Percentiles rank a stretch among this genome's conserved stretches.
Evolutionary conservation across 1,139 yeast genomes (phyloP).

Genomic region (Candida smagusa): DNA sequence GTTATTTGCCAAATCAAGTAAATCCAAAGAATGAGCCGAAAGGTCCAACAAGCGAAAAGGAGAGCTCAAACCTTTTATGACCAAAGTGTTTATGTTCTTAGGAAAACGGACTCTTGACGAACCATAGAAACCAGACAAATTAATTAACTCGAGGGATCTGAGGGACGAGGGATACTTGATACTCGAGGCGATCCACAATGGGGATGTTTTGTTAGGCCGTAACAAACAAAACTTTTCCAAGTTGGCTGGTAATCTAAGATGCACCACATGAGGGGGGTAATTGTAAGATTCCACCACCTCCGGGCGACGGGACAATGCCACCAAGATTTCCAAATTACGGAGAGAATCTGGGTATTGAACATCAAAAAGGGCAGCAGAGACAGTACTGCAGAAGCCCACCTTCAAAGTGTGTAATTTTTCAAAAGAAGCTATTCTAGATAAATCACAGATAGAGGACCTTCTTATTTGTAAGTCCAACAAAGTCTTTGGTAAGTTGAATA

Average conservation of each 20-base stretch:
- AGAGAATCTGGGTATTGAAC: conserved; percentile 3
- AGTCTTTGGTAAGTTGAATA: conserved; percentile 2
- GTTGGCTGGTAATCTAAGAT: conserved; percentile 1
- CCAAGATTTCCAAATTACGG: conserved; percentile 2
- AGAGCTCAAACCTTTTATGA: conserved; percentile 1
- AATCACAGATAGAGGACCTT: conserved; percentile 1
- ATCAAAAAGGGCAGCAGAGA: conserved; percentile 1
- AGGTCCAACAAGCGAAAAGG: neutral
- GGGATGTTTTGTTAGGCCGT: conserved; percentile 1
- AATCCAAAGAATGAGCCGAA: neutral
- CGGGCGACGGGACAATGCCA: neutral
- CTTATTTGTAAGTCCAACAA: conserved; percentile 1
- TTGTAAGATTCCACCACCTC: neutral
- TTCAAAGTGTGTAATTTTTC: neutral
- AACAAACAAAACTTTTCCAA: conserved; percentile 4
- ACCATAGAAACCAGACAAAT: conserved; percentile 4
- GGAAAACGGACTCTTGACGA: conserved; percentile 1
- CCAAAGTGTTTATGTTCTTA: conserved; percentile 1
- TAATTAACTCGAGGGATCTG: conserved; percentile 1
- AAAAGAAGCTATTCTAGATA: conserved; percentile 1
- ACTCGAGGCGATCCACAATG: neutral
- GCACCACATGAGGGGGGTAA: neutral
- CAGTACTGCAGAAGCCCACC: conserved; percentile 3
- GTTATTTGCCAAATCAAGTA: conserved; percentile 1
- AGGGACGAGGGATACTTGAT: conserved; percentile 3